A percentile compares a stretch with the other conserved stretches of the same genome.
Evolutionary conservation across 2,329 filamentous ascomycete species (phyloP).

Genomic region (Colletotrichum sp.): DNA sequence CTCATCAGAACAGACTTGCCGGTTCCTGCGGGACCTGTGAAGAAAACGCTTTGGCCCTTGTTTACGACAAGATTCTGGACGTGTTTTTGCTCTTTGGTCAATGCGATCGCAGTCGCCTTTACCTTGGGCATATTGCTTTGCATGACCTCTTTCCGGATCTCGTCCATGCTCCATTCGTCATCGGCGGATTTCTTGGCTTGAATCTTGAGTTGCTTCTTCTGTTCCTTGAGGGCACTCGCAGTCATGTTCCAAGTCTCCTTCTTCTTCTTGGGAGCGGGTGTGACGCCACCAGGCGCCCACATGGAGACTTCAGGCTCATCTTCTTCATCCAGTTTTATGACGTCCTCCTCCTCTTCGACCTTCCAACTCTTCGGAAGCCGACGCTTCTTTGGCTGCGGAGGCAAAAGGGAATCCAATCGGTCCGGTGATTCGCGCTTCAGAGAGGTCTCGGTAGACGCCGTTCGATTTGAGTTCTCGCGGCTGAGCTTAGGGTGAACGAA

Average conservation of each 20-base stretch:
- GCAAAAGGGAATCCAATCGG: slow-evolving; percentile 30
- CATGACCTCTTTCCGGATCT: slow-evolving; percentile 45
- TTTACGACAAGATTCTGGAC: slow-evolving; percentile 85
- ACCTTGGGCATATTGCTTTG: slow-evolving; percentile 36
- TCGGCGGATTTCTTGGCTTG: slow-evolving; percentile 57
- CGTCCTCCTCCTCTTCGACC: slow-evolving; percentile 27
- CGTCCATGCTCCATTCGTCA: slow-evolving; percentile 47
- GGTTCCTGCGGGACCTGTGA: slow-evolving; percentile 94
- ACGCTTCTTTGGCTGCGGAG: slow-evolving; percentile 62
- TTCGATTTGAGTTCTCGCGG: slow-evolving; percentile 15
- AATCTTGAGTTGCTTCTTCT: slow-evolving; percentile 75
- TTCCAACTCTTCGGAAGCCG: slow-evolving; percentile 62
- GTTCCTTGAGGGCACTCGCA: slow-evolving; percentile 76
- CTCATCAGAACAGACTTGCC: slow-evolving; percentile 97
- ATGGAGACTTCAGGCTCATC: slow-evolving; percentile 25
- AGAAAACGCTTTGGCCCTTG: slow-evolving; percentile 88
- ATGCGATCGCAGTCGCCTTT: slow-evolving; percentile 62
- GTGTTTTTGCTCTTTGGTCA: slow-evolving; percentile 86
- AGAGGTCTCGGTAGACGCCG: slow-evolving; percentile 27
- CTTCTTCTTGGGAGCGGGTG: slow-evolving; percentile 39
- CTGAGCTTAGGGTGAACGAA: slow-evolving; percentile 38
- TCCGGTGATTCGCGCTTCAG: slow-evolving; percentile 50
- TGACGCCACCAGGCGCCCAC: slow-evolving; percentile 19
- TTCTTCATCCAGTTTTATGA: slow-evolving; percentile 31
- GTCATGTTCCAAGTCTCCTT: slow-evolving; percentile 72